Conservation (phyloP, 2,329 filamentous ascomycete species). For the Knufia petricola region DNA sequence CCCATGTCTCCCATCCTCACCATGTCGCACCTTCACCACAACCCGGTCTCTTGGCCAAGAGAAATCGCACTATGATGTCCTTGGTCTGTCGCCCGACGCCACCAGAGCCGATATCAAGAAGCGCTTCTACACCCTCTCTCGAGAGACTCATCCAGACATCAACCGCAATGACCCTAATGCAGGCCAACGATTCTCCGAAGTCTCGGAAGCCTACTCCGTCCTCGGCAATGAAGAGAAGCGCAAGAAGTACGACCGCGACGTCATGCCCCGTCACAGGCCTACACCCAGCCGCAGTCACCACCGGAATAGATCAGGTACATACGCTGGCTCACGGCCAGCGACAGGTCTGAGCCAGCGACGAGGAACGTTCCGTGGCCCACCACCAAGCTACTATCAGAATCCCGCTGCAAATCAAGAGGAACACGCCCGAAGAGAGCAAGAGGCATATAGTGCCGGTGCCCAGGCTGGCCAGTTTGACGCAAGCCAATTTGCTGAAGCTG, state of each 20-base stretch:
- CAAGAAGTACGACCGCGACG: constrained; percentile 63
- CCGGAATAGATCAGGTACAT: constrained; percentile 9
- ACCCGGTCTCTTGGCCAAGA: constrained; percentile 11
- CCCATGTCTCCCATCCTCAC: neutral
- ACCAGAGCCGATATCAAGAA: constrained; percentile 74
- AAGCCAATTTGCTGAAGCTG: constrained; percentile 25
- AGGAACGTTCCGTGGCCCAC: constrained; percentile 70
- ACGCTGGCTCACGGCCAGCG: constrained; percentile 49
- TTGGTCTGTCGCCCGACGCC: constrained; percentile 62
- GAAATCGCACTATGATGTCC: constrained; percentile 69
- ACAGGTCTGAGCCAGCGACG: constrained; percentile 70
- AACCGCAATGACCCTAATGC: constrained; percentile 69
- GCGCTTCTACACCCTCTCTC: constrained; percentile 86
- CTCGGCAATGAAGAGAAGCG: constrained; percentile 67
- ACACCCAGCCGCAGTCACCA: constrained; percentile 37
- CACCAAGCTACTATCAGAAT: constrained; percentile 71
- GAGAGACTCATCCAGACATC: constrained; percentile 83
- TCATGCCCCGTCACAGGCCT: constrained; percentile 30
- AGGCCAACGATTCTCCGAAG: constrained; percentile 65
- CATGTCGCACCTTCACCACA: constrained; percentile 14
- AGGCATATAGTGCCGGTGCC: constrained; percentile 3
- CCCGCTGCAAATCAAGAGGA: constrained; percentile 46
- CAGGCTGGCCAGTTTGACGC: constrained; percentile 16
- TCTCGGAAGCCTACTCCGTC: constrained; percentile 73
- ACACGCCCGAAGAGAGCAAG: constrained; percentile 5